Evolutionary conservation across 1,139 yeast species (phyloP).

Genomic region (Zygosaccharomyces sapae): DNA sequence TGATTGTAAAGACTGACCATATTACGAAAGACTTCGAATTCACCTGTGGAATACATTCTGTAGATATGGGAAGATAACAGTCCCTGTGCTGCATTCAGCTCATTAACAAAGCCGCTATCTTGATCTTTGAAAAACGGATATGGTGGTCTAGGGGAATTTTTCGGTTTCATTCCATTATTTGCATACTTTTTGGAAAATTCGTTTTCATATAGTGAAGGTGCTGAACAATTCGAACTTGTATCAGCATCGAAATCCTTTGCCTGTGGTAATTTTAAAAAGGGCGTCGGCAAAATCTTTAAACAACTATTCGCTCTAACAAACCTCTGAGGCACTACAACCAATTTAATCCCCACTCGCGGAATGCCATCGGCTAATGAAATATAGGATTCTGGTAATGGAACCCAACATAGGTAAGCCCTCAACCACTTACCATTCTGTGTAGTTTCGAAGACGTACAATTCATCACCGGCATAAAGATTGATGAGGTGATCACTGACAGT

Average conservation of each 20-base stretch:
- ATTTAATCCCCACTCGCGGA: conserved; percentile 49
- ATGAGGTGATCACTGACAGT: conserved; percentile 37
- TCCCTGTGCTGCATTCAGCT: conserved; percentile 53
- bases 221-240: conserved; percentile 15
- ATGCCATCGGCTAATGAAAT: conserved; percentile 50
- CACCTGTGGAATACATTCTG: conserved; percentile 68
- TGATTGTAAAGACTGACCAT: conserved; percentile 52
- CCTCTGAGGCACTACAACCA: conserved; percentile 60
- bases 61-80: conserved; percentile 60
- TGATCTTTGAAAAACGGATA: conserved; percentile 49
- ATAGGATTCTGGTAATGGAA: conserved; percentile 67
- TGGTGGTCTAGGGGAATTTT: conserved; percentile 43
- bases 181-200: conserved; percentile 33
- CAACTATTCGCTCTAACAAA: conserved; percentile 40
- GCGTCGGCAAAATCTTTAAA: conserved; percentile 28
- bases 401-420: conserved; percentile 62
- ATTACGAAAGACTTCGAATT: conserved; percentile 56
- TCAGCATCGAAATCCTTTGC: conserved; percentile 41
- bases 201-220: conserved; percentile 21
- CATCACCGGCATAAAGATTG: conserved; percentile 76
- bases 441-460: conserved; percentile 66
- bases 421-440: conserved; percentile 66
- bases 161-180: conserved; percentile 15
- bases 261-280: conserved; percentile 34
- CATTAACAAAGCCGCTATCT: conserved; percentile 48